Evolutionary conservation across 805 yeast genomes (phyloP).

Genomic region (Wickerhamiella azyma): DNA sequence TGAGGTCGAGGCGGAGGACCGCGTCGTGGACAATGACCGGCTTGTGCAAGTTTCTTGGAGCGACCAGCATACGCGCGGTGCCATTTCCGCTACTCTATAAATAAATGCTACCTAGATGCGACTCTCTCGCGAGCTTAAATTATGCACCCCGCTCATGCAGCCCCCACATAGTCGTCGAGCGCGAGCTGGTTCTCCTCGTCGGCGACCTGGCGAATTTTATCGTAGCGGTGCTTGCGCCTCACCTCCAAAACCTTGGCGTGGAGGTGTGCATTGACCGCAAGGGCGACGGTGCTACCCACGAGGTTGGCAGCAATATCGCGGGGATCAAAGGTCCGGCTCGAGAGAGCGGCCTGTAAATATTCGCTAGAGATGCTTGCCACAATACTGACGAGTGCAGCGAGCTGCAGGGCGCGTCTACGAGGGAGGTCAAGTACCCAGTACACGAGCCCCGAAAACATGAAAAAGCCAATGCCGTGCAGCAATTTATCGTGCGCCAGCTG

Average conservation of each 20-base stretch:
- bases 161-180: constrained; percentile 3
- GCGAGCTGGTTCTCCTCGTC: constrained; percentile 9
- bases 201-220: constrained; percentile 16
- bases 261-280: constrained; percentile 23
- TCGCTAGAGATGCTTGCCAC: constrained; percentile 29
- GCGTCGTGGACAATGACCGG: constrained; percentile 1
- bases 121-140: neutral
- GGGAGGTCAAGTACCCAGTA: constrained; percentile 32
- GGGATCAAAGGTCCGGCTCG: constrained; percentile 26
- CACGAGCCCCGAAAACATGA: constrained; percentile 26
- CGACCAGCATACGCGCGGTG: too few species aligned
- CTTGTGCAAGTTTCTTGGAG: constrained; percentile 2
- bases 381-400: constrained; percentile 26
- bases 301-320: constrained; percentile 28
- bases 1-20: constrained; percentile 15
- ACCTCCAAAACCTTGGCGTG: constrained; percentile 26
- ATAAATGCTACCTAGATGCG: neutral
- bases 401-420: constrained; percentile 25
- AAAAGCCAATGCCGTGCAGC: constrained; percentile 27
- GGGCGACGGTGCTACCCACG: constrained; percentile 25
- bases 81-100: neutral
- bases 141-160: constrained; percentile 1
- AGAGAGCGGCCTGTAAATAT: constrained; percentile 24
- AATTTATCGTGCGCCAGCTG: constrained; percentile 29
- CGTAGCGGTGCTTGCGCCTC: constrained; percentile 22